Base-by-base conservation (phyloP, 805 yeast genomes). In the Brettanomyces nanus region DNA sequence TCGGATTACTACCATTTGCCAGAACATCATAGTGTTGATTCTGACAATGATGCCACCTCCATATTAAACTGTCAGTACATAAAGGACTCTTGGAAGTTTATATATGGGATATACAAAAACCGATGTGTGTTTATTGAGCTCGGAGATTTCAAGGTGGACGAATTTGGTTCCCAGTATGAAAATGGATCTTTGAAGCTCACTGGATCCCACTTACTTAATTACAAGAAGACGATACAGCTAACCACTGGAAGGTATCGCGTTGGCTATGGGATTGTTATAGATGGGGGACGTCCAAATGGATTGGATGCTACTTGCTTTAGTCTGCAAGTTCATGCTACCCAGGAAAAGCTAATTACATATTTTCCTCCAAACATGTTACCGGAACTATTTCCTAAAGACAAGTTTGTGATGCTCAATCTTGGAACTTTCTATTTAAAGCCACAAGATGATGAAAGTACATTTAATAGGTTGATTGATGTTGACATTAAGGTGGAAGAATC, bases 281-380 rank as follows among this genome's bases (percentile, higher is more conserved):
- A 71, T 36, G n/a, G n/a, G n/a, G n/a, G n/a, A n/a, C n/a, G n/a
- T n/a, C n/a, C n/a, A n/a, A n/a, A n/a, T n/a, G n/a, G n/a, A n/a
- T n/a, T n/a, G n/a, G n/a, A n/a, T n/a, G n/a, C n/a, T n/a, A n/a
- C n/a, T n/a, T n/a, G n/a, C n/a, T n/a, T n/a, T n/a, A n/a, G n/a
- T n/a, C n/a, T n/a, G n/a, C n/a, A n/a, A n/a, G n/a, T n/a, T n/a
- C n/a, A n/a, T n/a, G n/a, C n/a, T n/a, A n/a, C n/a, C n/a, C n/a
- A n/a, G n/a, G n/a, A n/a, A n/a, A n/a, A n/a, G n/a, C n/a, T n/a
- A n/a, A n/a, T n/a, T n/a, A n/a, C n/a, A n/a, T 74, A 68, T 41
- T 75, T 68, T 46, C 79, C 82, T 1, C 77, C 83, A 0, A 62
- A 73, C 0, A 70, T 73, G 45, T 70, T 78, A 31, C 68, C 68